Evolutionary conservation across 306 rosid species (phyloP).

Genomic region (Trifolium fragiferum): DNA sequence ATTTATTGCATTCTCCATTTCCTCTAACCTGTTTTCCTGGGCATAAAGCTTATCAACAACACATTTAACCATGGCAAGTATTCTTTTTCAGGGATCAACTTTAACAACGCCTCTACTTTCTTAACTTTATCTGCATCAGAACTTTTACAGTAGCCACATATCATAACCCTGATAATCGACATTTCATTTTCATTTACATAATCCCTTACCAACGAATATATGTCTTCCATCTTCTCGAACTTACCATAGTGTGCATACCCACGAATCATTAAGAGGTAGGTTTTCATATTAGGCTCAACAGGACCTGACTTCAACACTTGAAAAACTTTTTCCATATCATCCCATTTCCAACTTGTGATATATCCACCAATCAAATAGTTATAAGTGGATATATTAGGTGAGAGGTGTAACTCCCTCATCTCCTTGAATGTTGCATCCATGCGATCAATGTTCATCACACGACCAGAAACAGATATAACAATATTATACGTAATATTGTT

Average conservation of each 20-base stretch:
- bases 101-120: slow-evolving; percentile 60
- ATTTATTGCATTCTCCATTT: slow-evolving; percentile 73
- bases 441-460: slow-evolving; percentile 67
- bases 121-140: slow-evolving; percentile 53
- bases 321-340: slow-evolving; percentile 66
- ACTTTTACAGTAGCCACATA: slow-evolving; percentile 82
- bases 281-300: slow-evolving; percentile 53
- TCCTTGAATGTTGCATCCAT: slow-evolving; percentile 69
- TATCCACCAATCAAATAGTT: slow-evolving; percentile 73
- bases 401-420: slow-evolving; percentile 47
- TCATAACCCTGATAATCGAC: slow-evolving; percentile 68
- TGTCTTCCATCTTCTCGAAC: slow-evolving; percentile 78
- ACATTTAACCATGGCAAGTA: slow-evolving; percentile 82
- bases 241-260: slow-evolving; percentile 76
- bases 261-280: slow-evolving; percentile 72
- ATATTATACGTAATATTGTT: slow-evolving; percentile 52
- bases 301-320: slow-evolving; percentile 54
- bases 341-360: slow-evolving; percentile 86
- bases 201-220: slow-evolving; percentile 56
- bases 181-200: slow-evolving; percentile 46
- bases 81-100: slow-evolving; percentile 64
- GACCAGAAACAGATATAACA: slow-evolving; percentile 62
- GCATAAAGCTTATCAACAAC: slow-evolving; percentile 73
- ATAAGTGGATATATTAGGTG: slow-evolving; percentile 61
- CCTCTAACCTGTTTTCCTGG: slow-evolving; percentile 59